A percentile compares a stretch with the other conserved stretches of the same genome.
Evolutionary conservation across 352 stramenopile genomes (phyloP).

Genomic region (Phytophthora constricta): DNA sequence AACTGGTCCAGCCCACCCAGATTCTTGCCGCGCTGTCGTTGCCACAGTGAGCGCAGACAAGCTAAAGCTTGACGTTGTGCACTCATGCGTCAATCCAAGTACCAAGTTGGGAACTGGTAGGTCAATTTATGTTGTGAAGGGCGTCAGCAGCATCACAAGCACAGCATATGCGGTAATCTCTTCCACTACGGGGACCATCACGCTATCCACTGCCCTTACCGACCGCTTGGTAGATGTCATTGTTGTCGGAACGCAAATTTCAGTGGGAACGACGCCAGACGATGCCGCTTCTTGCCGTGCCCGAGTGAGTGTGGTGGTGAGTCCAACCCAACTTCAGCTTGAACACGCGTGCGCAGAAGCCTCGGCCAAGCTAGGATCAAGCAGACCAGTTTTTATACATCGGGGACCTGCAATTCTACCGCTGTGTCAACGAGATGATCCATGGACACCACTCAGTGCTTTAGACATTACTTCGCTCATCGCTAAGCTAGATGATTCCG

Average conservation of each 20-base stretch:
- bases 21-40: constrained; percentile 32
- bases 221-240: constrained; percentile 37
- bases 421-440: constrained; percentile 54
- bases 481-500: constrained; percentile 31
- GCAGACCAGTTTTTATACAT: constrained; percentile 55
- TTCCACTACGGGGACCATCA: constrained; percentile 10
- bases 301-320: constrained; percentile 16
- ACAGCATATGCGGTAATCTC: constrained; percentile 1
- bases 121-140: constrained; percentile 29
- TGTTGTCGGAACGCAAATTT: constrained; percentile 27
- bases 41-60: constrained; percentile 21
- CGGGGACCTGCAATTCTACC: constrained; percentile 74
- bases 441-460: constrained; percentile 55
- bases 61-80: constrained; percentile 21
- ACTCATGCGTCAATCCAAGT: constrained; percentile 24
- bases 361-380: constrained; percentile 29
- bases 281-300: constrained; percentile 30
- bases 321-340: constrained; percentile 38
- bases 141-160: constrained; percentile 24
- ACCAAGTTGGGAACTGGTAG: constrained; percentile 14
- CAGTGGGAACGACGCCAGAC: constrained; percentile 24
- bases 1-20: constrained; percentile 30
- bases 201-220: constrained; percentile 20
- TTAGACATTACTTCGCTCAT: constrained; percentile 36
- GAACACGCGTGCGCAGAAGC: constrained; percentile 31